Base-by-base conservation (phyloP, 1,284 basidiomycete species). In the Gastroboletus turbinatus region DNA sequence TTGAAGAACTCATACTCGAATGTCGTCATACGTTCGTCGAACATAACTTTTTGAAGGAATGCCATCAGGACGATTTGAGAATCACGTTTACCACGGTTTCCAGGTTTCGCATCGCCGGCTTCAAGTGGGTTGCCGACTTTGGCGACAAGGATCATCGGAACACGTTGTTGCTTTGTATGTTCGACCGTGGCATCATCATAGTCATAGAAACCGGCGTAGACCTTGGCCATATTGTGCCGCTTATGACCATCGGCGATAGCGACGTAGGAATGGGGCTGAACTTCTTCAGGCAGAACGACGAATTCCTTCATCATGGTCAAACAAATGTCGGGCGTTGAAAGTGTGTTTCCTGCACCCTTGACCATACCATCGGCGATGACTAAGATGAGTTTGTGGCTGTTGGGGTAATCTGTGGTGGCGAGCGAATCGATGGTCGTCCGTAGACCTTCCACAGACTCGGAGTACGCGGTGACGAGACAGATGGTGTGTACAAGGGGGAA, bases 1-100 rank as follows among this genome's bases (percentile, higher is more conserved):
- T 98, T 97, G 87, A 99, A 99, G 70, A 99, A 95, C 75, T 99
- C 97, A 73, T 97, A 99, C 76, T 99, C 96, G 71, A 99, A 92
- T 43, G 96, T 97, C 58, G 94, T 96, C 96, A 99, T 99, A 53
- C 95, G 87, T 77, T 99, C 96, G 75, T 99, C 96, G 72, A 98
- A 99, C 85, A 98, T 98, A 63, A 98, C 96, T 74, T 96, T 96
- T 73, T 98, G 94, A 73, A 99, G 82, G 80, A 99, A 99, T 50
- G 85, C 85, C 96, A 99, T 98, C 60, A 99, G 80, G 51, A 99
- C 89, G 65, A 99, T 96, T 75, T 99, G 97, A 69, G 88, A 92
- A 77, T 99, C 97, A 64, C 97, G 94, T 78, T 99, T 99, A 51
- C 97, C 97, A 73, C 96, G 89, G 76, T 99, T 99, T 55, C 97